Evolutionary conservation across 2,329 filamentous ascomycete genomes (phyloP), one percentile per base, ranked within the genome.

Genomic region (Plenodomus lindquistii): DNA sequence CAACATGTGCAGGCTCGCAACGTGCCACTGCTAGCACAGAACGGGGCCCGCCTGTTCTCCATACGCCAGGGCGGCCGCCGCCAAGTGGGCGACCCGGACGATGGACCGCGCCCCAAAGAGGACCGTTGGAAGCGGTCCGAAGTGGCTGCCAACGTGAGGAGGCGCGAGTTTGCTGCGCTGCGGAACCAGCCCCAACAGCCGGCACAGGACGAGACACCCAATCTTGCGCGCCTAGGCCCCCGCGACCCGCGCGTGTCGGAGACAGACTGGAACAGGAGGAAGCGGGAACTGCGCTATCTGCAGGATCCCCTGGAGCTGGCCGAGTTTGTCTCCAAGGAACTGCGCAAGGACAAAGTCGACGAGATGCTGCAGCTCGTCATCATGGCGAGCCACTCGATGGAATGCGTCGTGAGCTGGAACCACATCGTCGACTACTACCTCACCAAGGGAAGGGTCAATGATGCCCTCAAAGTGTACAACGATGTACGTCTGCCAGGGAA

Each of bases 321-420:
- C 34, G 75, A 86, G 31, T 84, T 87, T 44, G 85, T 96, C 36
- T 77, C 77, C 44, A 76, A 77, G 41, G 76, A 84, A 16, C 75
- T 97, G 40, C 69, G 68, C 4, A 79, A 81, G 49, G 81, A 81
- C 36, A 77, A 85, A 24, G 81, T 81, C 31, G 82, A 85, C 2
- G 85, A 90, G 63, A 91, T 91, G 20, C 71, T 87, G 36, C 75
- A 83, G 17, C 70, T 96, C 50, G 82, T 87, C 31, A 84, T 87
- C 48, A 77, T 81, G 59, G 87, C 87, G n/a, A 91, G 85, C 69
- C 84, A 81, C 57, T 71, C 78, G 1, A 78, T 82, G 55, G 76
- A 85, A 48, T 85, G 87, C 55, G 77, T 83, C 3, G 91, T 95
- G 48, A 85, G 88, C 49, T 99, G 93, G 92, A 97, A 97, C 72